Evolutionary conservation across 805 yeast genomes (phyloP), one percentile per base, ranked within the genome.

Genomic region (Cyberlindnera americana): DNA sequence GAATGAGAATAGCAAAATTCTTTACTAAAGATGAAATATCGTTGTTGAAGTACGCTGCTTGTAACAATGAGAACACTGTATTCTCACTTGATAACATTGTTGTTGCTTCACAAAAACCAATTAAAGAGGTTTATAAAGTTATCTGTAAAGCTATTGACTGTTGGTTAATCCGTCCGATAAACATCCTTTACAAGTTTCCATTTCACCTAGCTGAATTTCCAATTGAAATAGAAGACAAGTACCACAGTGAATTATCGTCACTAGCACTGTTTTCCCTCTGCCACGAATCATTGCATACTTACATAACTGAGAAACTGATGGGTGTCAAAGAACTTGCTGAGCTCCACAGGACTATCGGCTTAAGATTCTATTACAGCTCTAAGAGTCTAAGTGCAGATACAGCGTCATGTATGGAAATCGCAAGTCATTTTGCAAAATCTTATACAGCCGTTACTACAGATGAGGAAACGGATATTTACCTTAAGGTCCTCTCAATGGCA

Each of bases 161-260:
- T 11, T 52, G 57, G 13, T 29, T 72, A 3, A 49, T 75, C 6
- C 44, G 48, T 2, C 74, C 77, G 1, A 52, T 63, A 12, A 64
- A 69, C 19, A 55, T 69, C 2, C 66, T 65, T 44, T 72, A 72
- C 50, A 75, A 74, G 46, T 54, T 72, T 17, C 78, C 79, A 8
- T 69, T 72, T 40, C 68, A 67, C 46, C 46, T 67, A 19, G 15
- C 23, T 2, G 13, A 19, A 6, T 39, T 53, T 13, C 52, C 60
- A 8, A 44, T 58, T 14, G 49, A 44, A 5, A 44, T 57, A 8
- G 50, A 52, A 7, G 61, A 62, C 5, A 36, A 53, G 2, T 57
- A 59, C 19, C 55, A 69, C 6, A 56, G 62, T 49, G 61, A 60
- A 7, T 46, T 73, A 18, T 54, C 75, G 0, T 51, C 59, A 2